Evolutionary conservation across 2,329 filamentous ascomycete genomes (phyloP), one percentile per base, ranked within the genome.

Genomic region (Claviceps monticola): DNA sequence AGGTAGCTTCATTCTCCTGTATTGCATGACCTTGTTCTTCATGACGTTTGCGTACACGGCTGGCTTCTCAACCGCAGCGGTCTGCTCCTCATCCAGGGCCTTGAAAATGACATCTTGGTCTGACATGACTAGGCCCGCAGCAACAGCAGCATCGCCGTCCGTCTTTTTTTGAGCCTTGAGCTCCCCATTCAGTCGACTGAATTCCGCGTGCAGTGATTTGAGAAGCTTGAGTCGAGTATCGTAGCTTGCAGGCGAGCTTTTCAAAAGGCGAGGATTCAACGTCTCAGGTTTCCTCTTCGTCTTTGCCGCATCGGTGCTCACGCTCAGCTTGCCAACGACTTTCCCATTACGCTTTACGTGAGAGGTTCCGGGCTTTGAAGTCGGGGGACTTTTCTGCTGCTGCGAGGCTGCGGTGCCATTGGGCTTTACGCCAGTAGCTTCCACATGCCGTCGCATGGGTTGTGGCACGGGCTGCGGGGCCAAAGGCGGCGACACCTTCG

Each of bases 41-140:
- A 97, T 80, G 26, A 89, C 73, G 59, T 95, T 95, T 7, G 77
- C 73, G 61, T 98, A 98, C 29, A 97, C 80, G 0, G 76, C 68
- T 1, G 76, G 69, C 54, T 83, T 83, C 16, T 83, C 80, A 13
- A 73, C 73, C 1, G 89, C 89, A 7, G 80, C 71, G 38, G 78
- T 78, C 63, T 95, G 82, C 68, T 98, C 94, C 54, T 90, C 81
- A 57, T 91, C 84, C 1, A 91, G 70, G 0, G 81, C 79, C 55
- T 80, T 72, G 57, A 76, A 78, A 55, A 89, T 84, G 21, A 90
- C 71, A 46, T 83, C 77, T 61, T 87, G 80, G 1, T 80, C 72
- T 1, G 76, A 77, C 46, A 88, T 64, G 16, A 82, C 61, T 2
- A 86, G 69, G 42, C 8, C 23, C 3, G 64, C 63, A 43, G 73